Evolutionary conservation across 108 stramenopile genomes (phyloP).

Genomic region (Fistulifera solaris): DNA sequence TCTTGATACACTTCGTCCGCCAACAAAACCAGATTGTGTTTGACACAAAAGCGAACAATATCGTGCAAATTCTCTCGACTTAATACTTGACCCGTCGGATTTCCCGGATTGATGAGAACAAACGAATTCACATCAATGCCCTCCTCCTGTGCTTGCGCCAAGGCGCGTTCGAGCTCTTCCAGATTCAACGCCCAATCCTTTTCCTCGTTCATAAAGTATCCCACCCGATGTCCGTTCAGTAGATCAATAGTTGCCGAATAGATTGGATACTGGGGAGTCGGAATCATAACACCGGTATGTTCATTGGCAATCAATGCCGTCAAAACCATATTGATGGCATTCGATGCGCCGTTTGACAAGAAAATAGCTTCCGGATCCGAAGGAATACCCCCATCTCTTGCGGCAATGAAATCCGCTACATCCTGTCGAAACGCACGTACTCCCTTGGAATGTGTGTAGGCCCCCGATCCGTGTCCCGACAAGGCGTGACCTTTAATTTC

Average conservation of each 20-base stretch:
- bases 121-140: constrained; percentile 71
- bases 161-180: constrained; percentile 66
- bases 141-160: constrained; percentile 51
- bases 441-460: constrained; percentile 87
- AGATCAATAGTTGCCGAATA: constrained; percentile 90
- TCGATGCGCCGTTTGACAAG: constrained; percentile 92
- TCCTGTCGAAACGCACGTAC: constrained; percentile 53
- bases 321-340: constrained; percentile 75
- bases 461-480: constrained; percentile 67
- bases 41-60: constrained; percentile 80
- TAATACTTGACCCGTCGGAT: constrained; percentile 90
- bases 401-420: constrained; percentile 76
- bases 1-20: constrained; percentile 99
- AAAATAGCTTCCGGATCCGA: constrained; percentile 80
- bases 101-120: constrained; percentile 89
- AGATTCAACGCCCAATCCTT: constrained; percentile 79
- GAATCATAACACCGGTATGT: constrained; percentile 83
- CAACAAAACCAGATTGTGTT: constrained; percentile 78
- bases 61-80: constrained; percentile 64
- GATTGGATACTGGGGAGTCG: constrained; percentile 97
- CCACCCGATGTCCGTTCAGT: constrained; percentile 76
- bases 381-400: constrained; percentile 57
- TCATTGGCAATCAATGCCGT: constrained; percentile 58
- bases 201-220: constrained; percentile 86
- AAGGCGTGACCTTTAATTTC: constrained; percentile 45